Conservation (phyloP, 2,329 filamentous ascomycete genomes). For the Ophiostoma australiae region DNA sequence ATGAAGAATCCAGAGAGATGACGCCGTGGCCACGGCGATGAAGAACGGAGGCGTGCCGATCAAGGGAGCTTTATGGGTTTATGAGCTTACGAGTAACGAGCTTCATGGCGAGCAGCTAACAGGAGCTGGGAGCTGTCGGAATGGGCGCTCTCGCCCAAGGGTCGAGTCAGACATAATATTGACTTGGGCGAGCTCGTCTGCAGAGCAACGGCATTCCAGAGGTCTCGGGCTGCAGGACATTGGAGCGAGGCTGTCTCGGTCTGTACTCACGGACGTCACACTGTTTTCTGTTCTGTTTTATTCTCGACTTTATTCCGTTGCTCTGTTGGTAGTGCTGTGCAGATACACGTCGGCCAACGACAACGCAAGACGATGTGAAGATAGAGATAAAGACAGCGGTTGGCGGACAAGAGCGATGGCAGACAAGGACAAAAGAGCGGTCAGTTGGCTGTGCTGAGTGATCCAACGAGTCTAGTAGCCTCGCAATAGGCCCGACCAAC, state of each 20-base stretch:
- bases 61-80: neutral
- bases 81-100: neutral
- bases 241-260: neutral
- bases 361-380: neutral
- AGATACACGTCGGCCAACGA: neutral
- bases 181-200: neutral
- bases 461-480: too few species aligned
- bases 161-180: neutral
- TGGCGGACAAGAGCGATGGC: too few species aligned
- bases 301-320: neutral
- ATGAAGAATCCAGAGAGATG: conserved; percentile 8
- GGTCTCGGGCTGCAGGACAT: neutral
- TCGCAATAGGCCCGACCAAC: too few species aligned
- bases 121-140: neutral
- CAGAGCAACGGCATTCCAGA: conserved; percentile 2
- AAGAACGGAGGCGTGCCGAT: neutral
- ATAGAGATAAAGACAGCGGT: neutral
- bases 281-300: neutral
- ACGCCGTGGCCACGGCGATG: neutral
- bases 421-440: neutral
- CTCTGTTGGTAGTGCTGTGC: too few species aligned
- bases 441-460: neutral
- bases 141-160: neutral
- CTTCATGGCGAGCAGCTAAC: too few species aligned
- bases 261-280: neutral